Base-by-base conservation (phyloP, 2,329 filamentous ascomycete species). In the Cadophora gregata region DNA sequence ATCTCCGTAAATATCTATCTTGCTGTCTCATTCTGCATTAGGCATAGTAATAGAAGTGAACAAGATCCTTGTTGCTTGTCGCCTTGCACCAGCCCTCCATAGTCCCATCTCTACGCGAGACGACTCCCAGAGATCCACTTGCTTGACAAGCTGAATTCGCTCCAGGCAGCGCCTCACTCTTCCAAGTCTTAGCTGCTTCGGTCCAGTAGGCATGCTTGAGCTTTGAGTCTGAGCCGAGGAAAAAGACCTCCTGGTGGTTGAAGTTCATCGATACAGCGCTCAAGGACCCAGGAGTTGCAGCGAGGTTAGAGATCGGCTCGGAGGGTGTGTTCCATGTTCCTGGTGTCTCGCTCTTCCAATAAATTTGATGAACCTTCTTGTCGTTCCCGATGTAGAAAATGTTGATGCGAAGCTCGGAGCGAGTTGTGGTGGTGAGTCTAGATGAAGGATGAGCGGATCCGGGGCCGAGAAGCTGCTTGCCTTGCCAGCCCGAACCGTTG, bases 221-320 rank as follows among this genome's bases (percentile, higher is more conserved):
- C 14, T 53, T 53, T 14, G 50, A 53, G 27, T 53, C 27, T 12
- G 50, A 31, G 2, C 50, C 50, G 4, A 53, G 16, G 14, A 53
- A 53, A 27, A 53, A 53, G 14, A 53, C 50, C n/a, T 53, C 50
- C n/a, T 53, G 50, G 31, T 53, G 50, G 9, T 53, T 53, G 50
- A 19, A 27, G 6, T 53, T 53, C 50, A 53, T 53, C 25, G 50
- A 53, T 19, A 31, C 50, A 16, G 50, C 27, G 7, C 50, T 16
- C 50, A 53, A 10, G 7, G 25, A 27, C 31, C 50, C 50, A n/a
- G 27, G 50, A 53, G 50, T 16, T 16, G 25, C 25, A 19, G 50
- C 25, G 14, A 53, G 50, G 27, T 53, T 53, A 5, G 50, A 53
- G 27, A 53, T 53, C 5, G 50, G 50, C 50, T 53, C 50, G 9